These are phyloP conservation scores for Basidiobolus meristosporus DNA, from an alignment of 371 early-diverging fungal genomes.

Conservation along the genomic window DNA sequence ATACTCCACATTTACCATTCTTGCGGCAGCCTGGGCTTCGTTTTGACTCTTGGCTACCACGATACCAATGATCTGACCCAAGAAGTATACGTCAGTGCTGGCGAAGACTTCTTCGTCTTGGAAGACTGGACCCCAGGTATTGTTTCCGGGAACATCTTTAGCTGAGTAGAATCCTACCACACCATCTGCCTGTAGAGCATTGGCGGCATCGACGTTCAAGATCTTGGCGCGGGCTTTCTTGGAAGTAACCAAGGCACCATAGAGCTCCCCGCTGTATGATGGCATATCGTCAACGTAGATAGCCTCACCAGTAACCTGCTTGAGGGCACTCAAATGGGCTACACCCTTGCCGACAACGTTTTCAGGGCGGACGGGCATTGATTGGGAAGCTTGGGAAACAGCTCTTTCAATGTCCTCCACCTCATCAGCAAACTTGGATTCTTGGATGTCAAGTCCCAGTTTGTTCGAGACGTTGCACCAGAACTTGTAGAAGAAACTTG, in stretches of 20 bases:
- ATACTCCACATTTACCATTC: slow-evolving; percentile 40
- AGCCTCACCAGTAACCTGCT: slow-evolving; percentile 62
- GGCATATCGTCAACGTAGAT: slow-evolving; percentile 63
- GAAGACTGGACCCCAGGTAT: slow-evolving; percentile 20
- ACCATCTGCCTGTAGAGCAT: slow-evolving; percentile 30
- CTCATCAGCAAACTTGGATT: slow-evolving; percentile 10
- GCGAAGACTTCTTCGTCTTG: slow-evolving; percentile 59
- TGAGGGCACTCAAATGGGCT: slow-evolving; percentile 43
- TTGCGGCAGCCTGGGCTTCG: slow-evolving; percentile 37
- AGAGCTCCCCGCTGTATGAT: slow-evolving; percentile 25
- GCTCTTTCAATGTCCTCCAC: slow-evolving; percentile 18
- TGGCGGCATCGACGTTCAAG: slow-evolving; percentile 25
- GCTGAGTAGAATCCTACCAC: slow-evolving; percentile 36
- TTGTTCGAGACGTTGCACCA: slow-evolving; percentile 22
- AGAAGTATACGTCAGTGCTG: slow-evolving; percentile 23
- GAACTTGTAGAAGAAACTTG: slow-evolving; percentile 49
- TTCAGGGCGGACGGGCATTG: slow-evolving; percentile 3
- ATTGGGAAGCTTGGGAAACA: slow-evolving; percentile 19
- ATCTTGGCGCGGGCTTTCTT: slow-evolving; percentile 41
- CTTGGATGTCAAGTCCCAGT: slow-evolving; percentile 7
- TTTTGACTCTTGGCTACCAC: slow-evolving; percentile 37
- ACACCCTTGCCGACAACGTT: slow-evolving; percentile 32
- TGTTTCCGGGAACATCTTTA: slow-evolving; percentile 41
- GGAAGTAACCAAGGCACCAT: slow-evolving; percentile 35
- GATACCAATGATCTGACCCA: slow-evolving; percentile 52